phyloP scores from a whole-genome alignment of 495 filamentous ascomycete genomes.

The Aspergillus heteromorphus region DNA sequence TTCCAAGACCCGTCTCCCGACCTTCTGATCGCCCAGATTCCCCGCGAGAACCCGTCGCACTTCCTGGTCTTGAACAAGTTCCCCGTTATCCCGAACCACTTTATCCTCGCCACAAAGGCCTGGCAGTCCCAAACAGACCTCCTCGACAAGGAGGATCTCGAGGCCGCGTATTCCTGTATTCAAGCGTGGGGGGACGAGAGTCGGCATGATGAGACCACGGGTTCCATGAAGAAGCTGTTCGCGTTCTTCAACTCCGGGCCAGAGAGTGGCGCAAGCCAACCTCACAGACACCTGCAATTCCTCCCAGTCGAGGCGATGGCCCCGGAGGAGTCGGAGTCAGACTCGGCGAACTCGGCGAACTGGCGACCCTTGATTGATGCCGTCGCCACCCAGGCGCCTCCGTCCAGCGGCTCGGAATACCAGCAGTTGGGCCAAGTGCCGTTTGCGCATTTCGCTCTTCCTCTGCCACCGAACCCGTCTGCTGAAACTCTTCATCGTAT shows the following conservation, averaged over 20 bases:
- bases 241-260: conserved; percentile 81
- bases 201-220: background rate
- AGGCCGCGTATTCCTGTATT: conserved; percentile 59
- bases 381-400: conserved; percentile 19
- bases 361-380: conserved; percentile 56
- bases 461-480: conserved; percentile 34
- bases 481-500: conserved; percentile 36
- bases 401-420: conserved; percentile 16
- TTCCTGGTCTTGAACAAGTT: conserved; percentile 76
- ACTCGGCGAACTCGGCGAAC: no score
- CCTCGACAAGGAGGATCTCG: conserved; percentile 61
- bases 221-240: conserved; percentile 47
- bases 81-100: conserved; percentile 72
- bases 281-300: conserved; percentile 76
- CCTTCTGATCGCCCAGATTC: conserved; percentile 57
- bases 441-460: conserved; percentile 46
- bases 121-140: conserved; percentile 66
- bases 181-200: conserved; percentile 47
- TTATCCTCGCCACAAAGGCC: conserved; percentile 65
- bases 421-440: conserved; percentile 36
- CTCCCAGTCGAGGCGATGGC: conserved; percentile 65
- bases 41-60: conserved; percentile 49
- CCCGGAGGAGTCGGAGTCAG: conserved; percentile 41
- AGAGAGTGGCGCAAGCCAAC: conserved; percentile 72
- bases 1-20: conserved; percentile 62